phyloP scores from a whole-genome alignment of 1,284 basidiomycete genomes.

The Cutaneotrichosporon sp. region DNA sequence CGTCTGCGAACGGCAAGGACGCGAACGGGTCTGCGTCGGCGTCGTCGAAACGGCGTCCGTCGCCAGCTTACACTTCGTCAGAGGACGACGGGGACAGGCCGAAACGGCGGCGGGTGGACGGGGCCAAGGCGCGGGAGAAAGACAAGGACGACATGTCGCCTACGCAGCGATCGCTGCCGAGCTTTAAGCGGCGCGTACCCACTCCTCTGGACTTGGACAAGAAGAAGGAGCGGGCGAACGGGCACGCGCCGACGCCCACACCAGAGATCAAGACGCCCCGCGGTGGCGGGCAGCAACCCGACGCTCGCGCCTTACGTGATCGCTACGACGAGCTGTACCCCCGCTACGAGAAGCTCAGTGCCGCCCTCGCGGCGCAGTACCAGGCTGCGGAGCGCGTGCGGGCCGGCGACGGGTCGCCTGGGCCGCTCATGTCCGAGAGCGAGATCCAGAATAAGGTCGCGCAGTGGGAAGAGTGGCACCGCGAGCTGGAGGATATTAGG shows the following conservation, averaged over 20 bases:
- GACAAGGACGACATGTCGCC: not conserved
- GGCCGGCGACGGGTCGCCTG: conserved; percentile 8
- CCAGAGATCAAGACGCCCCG: not conserved
- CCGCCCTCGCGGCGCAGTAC: conserved; percentile 24
- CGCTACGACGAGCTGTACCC: conserved; percentile 41
- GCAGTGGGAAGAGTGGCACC: conserved; percentile 39
- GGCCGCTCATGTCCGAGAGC: conserved; percentile 3
- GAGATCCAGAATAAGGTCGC: conserved; percentile 26
- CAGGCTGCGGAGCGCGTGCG: conserved; percentile 21
- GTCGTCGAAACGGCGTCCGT: not conserved
- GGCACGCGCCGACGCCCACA: not conserved
- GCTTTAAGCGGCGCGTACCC: conserved; percentile 3
- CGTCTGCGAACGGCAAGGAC: conserved; percentile 9
- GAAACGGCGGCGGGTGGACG: not conserved
- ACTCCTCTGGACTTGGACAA: not conserved
- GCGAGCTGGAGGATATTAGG: conserved; percentile 35
- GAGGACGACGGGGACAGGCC: conserved; percentile 2
- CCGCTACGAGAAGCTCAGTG: conserved; percentile 31
- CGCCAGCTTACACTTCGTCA: conserved; percentile 6
- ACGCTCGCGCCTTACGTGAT: conserved; percentile 22
- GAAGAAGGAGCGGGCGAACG: not conserved
- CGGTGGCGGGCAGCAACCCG: not conserved
- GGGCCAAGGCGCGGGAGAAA: not conserved
- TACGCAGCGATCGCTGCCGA: not conserved
- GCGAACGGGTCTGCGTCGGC: not conserved